Evolutionary conservation across 805 yeast species (phyloP), one percentile per base, ranked within the genome.

Genomic region (Citeromyces matritensis): DNA sequence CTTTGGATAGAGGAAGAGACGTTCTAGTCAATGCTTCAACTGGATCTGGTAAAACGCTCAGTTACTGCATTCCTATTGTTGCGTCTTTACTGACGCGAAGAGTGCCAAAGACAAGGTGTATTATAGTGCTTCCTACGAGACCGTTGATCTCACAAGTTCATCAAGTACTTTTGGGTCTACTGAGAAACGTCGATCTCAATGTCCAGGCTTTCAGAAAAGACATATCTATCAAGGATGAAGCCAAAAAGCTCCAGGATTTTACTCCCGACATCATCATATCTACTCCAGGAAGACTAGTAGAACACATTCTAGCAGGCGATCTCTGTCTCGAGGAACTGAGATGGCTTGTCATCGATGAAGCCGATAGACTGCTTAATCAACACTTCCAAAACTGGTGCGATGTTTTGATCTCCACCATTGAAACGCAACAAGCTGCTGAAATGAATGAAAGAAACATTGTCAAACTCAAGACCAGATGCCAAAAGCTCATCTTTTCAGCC

Each of bases 1-100:
- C 59, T 27, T 77, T 82, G 1, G 71, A 63, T 33, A 59, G 68
- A 27, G 58, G 60, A 35, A 88, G 88, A 15, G 94, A 91, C 52
- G 51, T 85, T 12, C 58, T 88, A 29, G 94, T 88, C 5, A 86
- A 88, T 52, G 94, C 98, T 2, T 71, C 93, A 8, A 88, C 98
- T 0, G 98, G 98, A 27, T 80, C 94, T 0, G 98, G 98, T 44
- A 88, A 88, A 48, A 88, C 98, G 0, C 58, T 91, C 33, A 93
- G 95, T 2, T 88, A 88, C 45, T 63, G 73, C 31, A 63, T 88
- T 2, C 97, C 98, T 2, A 65, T 91, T 6, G 62, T 91, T 2
- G 85, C 86, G 37, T 56, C 72, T 3, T 58, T 88, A 32, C 55
- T 62, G 10, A 51, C 55, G 6, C 64, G 95, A 35, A 57, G 66